Base-by-base conservation (phyloP, 345 rosid species). In the Eucalyptus viminalis region DNA sequence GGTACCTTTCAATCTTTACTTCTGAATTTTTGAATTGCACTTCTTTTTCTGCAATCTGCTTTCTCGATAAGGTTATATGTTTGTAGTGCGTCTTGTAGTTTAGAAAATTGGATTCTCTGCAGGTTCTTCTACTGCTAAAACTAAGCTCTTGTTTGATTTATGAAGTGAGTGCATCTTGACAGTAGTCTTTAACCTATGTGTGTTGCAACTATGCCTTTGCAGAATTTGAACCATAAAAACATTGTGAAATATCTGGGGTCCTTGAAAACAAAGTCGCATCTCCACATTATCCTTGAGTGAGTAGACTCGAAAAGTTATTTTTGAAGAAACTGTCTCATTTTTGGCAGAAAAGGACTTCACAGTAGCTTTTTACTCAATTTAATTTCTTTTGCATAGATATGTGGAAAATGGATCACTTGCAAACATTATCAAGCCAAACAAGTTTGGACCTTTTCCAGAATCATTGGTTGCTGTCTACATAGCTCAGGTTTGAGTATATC, bases 341-440 rank as follows among this genome's bases (percentile, higher is more conserved):
- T 92, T 31, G 31, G 83, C 87, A 86, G 56, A 86, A 85, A 89
- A 22, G 85, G 14, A 76, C 47, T 76, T 76, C 47, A 88, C 43
- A 65, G 51, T 87, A 62, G 47, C 69, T 49, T 86, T 89, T 76
- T 34, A 54, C 45, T 80, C 87, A 86, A 87, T 92, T 72, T 37
- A 88, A 88, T 89, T 58, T 87, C 86, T 58, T 80, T 40, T 87
- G 86, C 92, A 69, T 90, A 98, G 99, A 95, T 97, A 96, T 69
- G 99, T 96, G 91, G 99, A 98, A 93, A 98, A 97, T 93, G 99
- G 99, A 65, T 98, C 99, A 44, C 99, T 98, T 91, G 99, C 99
- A 81, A 97, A 97, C 92, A 97, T 97, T 83, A 96, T 98, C 89
- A 97, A 97, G 95, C 99, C 99, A 91, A 98, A 97, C 91, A 97